phyloP scores from a whole-genome alignment of 495 filamentous ascomycete species.

The Peziza echinospora region DNA sequence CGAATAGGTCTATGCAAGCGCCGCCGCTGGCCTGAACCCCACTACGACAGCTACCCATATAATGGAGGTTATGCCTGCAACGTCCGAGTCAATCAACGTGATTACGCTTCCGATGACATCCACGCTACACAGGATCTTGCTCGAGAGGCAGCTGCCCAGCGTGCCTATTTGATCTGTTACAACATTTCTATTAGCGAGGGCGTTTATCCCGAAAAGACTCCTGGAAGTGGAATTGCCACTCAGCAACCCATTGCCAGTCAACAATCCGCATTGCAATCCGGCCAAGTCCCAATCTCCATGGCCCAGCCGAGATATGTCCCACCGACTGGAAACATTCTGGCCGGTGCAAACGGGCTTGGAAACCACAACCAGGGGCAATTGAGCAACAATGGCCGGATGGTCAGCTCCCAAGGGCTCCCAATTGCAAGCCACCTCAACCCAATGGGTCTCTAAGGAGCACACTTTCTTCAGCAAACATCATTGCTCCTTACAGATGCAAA shows the following conservation, averaged over 20 bases:
- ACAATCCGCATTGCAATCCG: not conserved
- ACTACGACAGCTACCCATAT: conserved; percentile 60
- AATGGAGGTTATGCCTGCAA: conserved; percentile 65
- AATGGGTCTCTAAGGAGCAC: too few species aligned
- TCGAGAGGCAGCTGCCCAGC: conserved; percentile 86
- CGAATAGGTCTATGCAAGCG: conserved; percentile 78
- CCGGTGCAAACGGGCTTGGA: not conserved
- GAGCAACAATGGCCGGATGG: conserved; percentile 4
- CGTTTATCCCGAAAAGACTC: conserved; percentile 21
- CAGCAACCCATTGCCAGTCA: not conserved
- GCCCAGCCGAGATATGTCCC: conserved; percentile 8
- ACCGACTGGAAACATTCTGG: not conserved
- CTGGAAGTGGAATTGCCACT: conserved; percentile 7
- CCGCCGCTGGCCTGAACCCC: conserved; percentile 82
- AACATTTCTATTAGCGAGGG: conserved; percentile 97
- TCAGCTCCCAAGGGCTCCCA: conserved; percentile 10
- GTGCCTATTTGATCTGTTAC: conserved; percentile 91
- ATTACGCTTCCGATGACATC: conserved; percentile 79
- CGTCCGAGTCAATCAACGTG: conserved; percentile 85
- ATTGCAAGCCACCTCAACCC: conserved; percentile 13
- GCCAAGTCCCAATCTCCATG: not conserved
- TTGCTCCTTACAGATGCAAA: too few species aligned
- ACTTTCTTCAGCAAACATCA: too few species aligned
- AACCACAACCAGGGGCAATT: not conserved
- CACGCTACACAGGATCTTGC: conserved; percentile 64